These are phyloP conservation scores for Russula abietina DNA, from an alignment of 768 basidiomycete genomes.

Conservation along the genomic window DNA sequence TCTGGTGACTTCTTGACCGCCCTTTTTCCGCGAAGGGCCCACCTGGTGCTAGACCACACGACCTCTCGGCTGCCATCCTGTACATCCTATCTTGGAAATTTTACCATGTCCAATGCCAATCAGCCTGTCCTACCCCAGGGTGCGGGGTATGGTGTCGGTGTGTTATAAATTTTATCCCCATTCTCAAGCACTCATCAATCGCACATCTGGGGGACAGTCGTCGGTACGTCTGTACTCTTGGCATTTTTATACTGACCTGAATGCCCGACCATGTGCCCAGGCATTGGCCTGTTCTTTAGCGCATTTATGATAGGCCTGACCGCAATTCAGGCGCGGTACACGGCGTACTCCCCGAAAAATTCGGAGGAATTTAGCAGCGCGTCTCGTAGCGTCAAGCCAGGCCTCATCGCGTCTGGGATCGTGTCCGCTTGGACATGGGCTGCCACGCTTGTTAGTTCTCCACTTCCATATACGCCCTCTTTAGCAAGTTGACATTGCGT, in stretches of 20 bases:
- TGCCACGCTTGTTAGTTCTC: conserved; percentile 53
- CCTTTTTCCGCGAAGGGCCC: not conserved
- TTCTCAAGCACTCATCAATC: conserved; percentile 9
- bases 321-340: conserved; percentile 78
- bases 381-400: conserved; percentile 80
- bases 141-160: conserved; percentile 81
- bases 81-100: not conserved
- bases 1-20: not conserved
- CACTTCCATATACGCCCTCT: not conserved
- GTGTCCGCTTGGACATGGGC: conserved; percentile 94
- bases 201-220: conserved; percentile 34
- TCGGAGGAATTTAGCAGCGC: conserved; percentile 83
- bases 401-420: conserved; percentile 87
- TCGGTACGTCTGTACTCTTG: conserved; percentile 36
- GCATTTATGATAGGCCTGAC: conserved; percentile 75
- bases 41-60: not conserved
- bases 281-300: conserved; percentile 85
- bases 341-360: conserved; percentile 67
- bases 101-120: conserved; percentile 26
- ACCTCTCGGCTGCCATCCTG: not conserved
- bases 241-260: not conserved
- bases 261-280: conserved; percentile 33
- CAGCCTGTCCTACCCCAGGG: conserved; percentile 61
- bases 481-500: conserved; percentile 9
- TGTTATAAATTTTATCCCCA: not conserved